phyloP scores from a whole-genome alignment of 441 rosid genomes.

The Croton laevigatus region DNA sequence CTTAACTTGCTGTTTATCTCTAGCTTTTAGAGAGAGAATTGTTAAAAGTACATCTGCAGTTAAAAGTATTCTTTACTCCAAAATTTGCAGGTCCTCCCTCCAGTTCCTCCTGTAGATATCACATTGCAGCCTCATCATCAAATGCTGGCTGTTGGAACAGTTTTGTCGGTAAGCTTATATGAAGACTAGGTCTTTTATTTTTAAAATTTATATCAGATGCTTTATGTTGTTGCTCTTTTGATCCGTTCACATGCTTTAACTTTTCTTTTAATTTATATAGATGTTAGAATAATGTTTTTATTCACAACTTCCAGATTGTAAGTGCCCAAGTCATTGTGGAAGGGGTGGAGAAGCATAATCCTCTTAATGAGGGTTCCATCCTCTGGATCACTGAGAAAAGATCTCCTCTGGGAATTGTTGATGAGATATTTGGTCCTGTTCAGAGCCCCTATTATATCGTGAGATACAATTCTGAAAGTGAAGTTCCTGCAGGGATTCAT shows the following conservation, averaged over 20 bases:
- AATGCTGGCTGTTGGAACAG: constrained; percentile 70
- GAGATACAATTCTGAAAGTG: constrained; percentile 86
- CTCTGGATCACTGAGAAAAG: constrained; percentile 77
- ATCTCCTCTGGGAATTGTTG: constrained; percentile 70
- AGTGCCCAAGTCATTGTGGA: constrained; percentile 82
- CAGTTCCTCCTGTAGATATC: constrained; percentile 68
- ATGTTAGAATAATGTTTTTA: constrained; percentile 12
- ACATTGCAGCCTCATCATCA: constrained; percentile 62
- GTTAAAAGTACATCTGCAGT: neutral
- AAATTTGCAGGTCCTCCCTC: constrained; percentile 68
- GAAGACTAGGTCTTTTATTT: neutral
- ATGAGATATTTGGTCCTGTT: constrained; percentile 97
- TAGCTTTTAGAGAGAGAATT: neutral
- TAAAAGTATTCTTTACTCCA: neutral
- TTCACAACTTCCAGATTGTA: constrained; percentile 45
- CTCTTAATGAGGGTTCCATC: constrained; percentile 84
- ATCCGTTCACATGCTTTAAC: neutral
- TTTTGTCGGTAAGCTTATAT: constrained; percentile 61
- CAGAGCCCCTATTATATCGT: constrained; percentile 81
- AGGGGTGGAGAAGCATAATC: constrained; percentile 77
- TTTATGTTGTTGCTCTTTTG: constrained; percentile 14
- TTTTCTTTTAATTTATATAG: constrained; percentile 6
- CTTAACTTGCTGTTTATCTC: neutral
- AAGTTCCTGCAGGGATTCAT: constrained; percentile 58
- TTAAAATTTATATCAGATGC: neutral